Base-by-base conservation (phyloP, 73 alveolate genomes). In the Tetrahymena elliotti region DNA sequence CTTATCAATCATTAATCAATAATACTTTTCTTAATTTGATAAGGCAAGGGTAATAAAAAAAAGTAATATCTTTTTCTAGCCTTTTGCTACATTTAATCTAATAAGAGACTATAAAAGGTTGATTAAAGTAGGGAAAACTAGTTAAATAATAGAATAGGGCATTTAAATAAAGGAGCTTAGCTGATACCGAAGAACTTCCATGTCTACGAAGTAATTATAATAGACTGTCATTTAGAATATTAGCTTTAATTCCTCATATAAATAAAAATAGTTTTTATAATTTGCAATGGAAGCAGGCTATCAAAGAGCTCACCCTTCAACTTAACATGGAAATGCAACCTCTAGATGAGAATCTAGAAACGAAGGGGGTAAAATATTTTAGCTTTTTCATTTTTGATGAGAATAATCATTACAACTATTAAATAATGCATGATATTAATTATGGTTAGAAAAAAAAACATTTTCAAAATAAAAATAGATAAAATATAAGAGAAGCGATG, bases 401-500 rank as follows among this genome's bases (percentile, higher is more conserved):
- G 38, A 36, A 36, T 22, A 24, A 22, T 0, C 0, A 47, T 47
- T 3, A 40, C 53, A 40, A 12, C 9, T 40, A 12, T 40, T 40
- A 12, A 22, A 40, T 12, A 27, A n/a, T 18, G 84, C 11, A 13
- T 6, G 84, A 53, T 20, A 40, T n/a, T 2, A 36, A 10, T 27
- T 4, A 68, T 68, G 16, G 36, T 22, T 68, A 10, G 34, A 4
- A 24, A 27, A 68, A 68, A 68, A 68, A 68, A 22, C 16, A 68
- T 22, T 24, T 47, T 47, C 20, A 12, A 68, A 68, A 68, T 68
- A 31, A 68, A 68, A 68, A 40, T 40, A 68, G 88, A 68, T 94
- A 84, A 94, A 94, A 34, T 92, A 68, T 68, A 94, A 52, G 36
- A 38, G 96, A 52, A 37, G 95, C 20, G 95, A 94, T 94, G 82